A percentile compares a stretch with the other conserved stretches of the same genome.
These are phyloP conservation scores for Suillus clintonianus DNA, from an alignment of 768 basidiomycete species.

Conservation along the genomic window DNA sequence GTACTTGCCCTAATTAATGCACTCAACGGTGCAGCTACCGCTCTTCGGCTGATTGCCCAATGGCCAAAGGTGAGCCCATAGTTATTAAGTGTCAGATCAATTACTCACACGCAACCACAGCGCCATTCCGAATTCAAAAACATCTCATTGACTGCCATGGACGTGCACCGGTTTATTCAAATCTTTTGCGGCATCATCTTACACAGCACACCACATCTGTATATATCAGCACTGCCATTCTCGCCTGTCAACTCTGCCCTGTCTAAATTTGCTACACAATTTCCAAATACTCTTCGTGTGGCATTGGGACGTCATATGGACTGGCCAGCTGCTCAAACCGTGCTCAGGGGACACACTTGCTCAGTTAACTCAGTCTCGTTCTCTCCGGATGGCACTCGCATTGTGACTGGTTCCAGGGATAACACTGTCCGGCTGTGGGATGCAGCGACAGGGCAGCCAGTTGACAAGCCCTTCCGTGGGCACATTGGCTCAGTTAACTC, in stretches of 20 bases:
- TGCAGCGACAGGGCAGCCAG: too few relatives aligned
- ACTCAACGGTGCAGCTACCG: not conserved
- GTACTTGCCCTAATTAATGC: not conserved
- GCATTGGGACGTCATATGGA: not conserved
- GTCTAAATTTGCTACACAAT: not conserved
- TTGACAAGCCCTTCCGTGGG: too few relatives aligned
- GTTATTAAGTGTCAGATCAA: not conserved
- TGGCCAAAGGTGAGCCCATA: not conserved
- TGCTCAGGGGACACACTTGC: slow-evolving; percentile 7
- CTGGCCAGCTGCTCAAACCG: slow-evolving; percentile 19
- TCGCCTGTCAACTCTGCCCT: slow-evolving; percentile 23
- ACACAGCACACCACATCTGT: slow-evolving; percentile 23
- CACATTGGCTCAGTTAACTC: too few relatives aligned
- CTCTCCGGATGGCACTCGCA: too few relatives aligned
- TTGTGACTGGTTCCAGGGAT: too few relatives aligned
- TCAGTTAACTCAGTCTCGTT: not conserved
- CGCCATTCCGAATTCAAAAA: not conserved
- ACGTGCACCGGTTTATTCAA: slow-evolving; percentile 13
- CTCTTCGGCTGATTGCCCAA: not conserved
- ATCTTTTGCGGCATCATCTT: slow-evolving; percentile 12
- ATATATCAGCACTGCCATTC: slow-evolving; percentile 26
- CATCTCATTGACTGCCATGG: not conserved
- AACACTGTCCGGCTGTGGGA: too few relatives aligned
- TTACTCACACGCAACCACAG: not conserved
- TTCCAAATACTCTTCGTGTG: not conserved